These are phyloP conservation scores for Tricholoma hemisulphureum DNA, from an alignment of 768 basidiomycete species.

Conservation along the genomic window DNA sequence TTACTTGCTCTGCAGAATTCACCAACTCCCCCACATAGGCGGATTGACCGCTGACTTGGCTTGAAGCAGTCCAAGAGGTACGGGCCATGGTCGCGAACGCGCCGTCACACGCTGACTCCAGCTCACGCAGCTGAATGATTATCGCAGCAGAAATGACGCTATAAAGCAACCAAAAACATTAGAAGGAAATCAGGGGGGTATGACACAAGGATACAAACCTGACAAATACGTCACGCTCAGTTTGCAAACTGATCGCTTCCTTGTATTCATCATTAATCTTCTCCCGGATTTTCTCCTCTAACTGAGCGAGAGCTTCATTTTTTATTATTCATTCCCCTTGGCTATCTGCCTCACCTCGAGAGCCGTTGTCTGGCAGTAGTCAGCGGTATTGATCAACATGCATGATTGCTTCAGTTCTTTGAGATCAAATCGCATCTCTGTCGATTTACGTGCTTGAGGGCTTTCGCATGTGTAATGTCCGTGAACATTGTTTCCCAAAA, in stretches of 20 bases:
- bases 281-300: constrained; percentile 88
- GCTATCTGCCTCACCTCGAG: constrained; percentile 56
- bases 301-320: constrained; percentile 40
- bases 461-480: constrained; percentile 24
- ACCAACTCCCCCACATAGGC: constrained; percentile 77
- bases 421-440: constrained; percentile 75
- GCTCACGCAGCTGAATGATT: constrained; percentile 73
- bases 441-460: constrained; percentile 62
- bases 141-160: constrained; percentile 88
- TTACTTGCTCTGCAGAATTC: constrained; percentile 69
- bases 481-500: not conserved
- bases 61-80: constrained; percentile 73
- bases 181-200: not conserved
- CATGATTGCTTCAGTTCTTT: constrained; percentile 79
- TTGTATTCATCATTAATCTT: constrained; percentile 75
- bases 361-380: constrained; percentile 94
- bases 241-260: constrained; percentile 78
- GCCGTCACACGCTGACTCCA: constrained; percentile 81
- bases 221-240: constrained; percentile 86
- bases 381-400: constrained; percentile 93
- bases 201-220: constrained; percentile 47
- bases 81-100: constrained; percentile 75
- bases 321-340: not conserved
- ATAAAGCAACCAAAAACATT: constrained; percentile 2
- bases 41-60: constrained; percentile 86